Base-by-base conservation (phyloP, 176 grass and related monocot species). In the Rhipidocladum racemiflorum region DNA sequence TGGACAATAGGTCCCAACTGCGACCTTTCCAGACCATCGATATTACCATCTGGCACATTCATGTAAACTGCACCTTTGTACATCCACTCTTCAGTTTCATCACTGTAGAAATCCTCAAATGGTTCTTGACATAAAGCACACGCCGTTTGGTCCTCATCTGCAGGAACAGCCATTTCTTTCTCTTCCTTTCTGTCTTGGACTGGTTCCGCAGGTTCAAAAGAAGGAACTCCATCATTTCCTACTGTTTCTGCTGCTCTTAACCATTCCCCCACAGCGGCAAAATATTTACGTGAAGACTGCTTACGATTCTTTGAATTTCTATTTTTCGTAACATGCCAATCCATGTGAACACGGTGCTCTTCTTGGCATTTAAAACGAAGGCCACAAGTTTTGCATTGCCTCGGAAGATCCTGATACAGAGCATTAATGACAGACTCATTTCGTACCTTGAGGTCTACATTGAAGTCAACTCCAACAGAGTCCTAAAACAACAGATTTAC, bases 241-340 rank as follows among this genome's bases (percentile, higher is more conserved):
- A 93, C 79, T 70, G 87, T 88, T 88, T 99, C 87, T 44, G 97
- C 97, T 51, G 89, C 97, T 85, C 89, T 85, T 43, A 99, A 88
- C 97, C 97, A 99, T 74, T 99, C 97, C 50, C 68, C 90, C 24
- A 16, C 80, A 11, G 89, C 93, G 61, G 96, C 97, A 83, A 88
- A 99, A 94, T 94, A 99, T 84, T 93, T 99, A 57, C 97, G 92
- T 38, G 97, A 99, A 35, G 93, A 91, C 85, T 96, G 91, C 75
- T 96, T 99, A 68, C 91, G 91, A 45, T 88, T 96, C 74, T 81
- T 89, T 72, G 97, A 94, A 78, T 95, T 91, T 83, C 97, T 86
- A 38, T 99, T 99, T 83, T 99, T 99, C 5, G 97, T 99, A 72
- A 99, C 97, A 88, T 99, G 97, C 97, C 97, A 99, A 85, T 99